Percentiles rank a stretch among this genome's conserved stretches.
Evolutionary conservation across 306 rosid genomes (phyloP).

Genomic region (Abrus precatorius): DNA sequence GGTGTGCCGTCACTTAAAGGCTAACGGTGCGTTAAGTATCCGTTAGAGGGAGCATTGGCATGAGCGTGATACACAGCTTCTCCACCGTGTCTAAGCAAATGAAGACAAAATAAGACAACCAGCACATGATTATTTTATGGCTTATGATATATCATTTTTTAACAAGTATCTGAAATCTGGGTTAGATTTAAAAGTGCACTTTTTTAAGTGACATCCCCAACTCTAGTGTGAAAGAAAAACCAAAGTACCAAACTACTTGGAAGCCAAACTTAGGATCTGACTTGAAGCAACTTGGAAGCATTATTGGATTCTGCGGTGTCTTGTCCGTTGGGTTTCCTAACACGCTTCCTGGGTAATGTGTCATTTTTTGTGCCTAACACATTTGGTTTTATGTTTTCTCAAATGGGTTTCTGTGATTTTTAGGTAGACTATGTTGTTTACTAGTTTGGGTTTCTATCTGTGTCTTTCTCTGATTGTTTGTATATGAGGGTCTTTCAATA

Average conservation of each 20-base stretch:
- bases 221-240: conserved; percentile 5
- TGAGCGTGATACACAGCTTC: conserved; percentile 22
- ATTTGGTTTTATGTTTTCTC: conserved; percentile 31
- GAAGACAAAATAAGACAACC: conserved; percentile 47
- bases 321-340: conserved; percentile 14
- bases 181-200: conserved; percentile 17
- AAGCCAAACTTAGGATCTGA: conserved; percentile 48
- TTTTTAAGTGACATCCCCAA: conserved; percentile 7
- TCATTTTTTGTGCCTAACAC: conserved; percentile 8
- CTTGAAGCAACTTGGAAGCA: conserved; percentile 32
- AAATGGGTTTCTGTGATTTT: conserved; percentile 21
- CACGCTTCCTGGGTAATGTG: neutral
- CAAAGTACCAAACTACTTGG: conserved; percentile 22
- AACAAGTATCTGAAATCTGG: conserved; percentile 3
- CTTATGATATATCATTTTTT: conserved; percentile 24
- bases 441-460: neutral
- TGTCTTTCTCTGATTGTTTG: neutral
- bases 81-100: conserved; percentile 36
- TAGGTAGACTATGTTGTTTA: neutral
- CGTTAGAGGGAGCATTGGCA: conserved; percentile 34
- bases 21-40: conserved; percentile 45
- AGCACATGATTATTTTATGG: conserved; percentile 48
- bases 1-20: neutral
- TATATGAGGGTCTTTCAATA: neutral
- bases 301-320: conserved; percentile 32